Evolutionary conservation across 225 moss, liverwort and hornwort genomes (phyloP).

Genomic region (Pseudisothecium myosuroides): DNA sequence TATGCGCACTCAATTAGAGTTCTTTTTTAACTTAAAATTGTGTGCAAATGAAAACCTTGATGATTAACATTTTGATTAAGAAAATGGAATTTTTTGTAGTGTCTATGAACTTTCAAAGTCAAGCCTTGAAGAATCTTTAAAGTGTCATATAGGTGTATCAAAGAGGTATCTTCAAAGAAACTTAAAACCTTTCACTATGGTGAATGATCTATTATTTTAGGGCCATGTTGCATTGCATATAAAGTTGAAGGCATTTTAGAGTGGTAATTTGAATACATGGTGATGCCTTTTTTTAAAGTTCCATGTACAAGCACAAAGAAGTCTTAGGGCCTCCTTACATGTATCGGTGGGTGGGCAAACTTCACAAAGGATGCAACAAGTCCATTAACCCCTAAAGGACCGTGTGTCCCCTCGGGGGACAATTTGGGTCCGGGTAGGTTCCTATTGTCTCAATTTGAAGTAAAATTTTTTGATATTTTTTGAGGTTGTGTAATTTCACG

Average conservation of each 20-base stretch:
- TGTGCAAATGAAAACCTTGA: not conserved
- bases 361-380: no score
- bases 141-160: not conserved
- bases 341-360: no score
- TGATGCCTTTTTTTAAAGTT: no score
- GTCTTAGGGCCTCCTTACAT: no score
- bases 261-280: not conserved
- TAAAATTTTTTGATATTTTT: no score
- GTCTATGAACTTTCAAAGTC: not conserved
- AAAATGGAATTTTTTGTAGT: not conserved
- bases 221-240: not conserved
- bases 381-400: no score
- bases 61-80: not conserved
- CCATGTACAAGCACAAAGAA: fast-evolving
- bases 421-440: no score
- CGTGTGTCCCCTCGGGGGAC: no score
- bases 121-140: not conserved
- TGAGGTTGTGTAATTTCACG: no score
- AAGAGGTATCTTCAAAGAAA: not conserved
- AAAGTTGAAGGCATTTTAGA: not conserved
- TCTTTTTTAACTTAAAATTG: not conserved
- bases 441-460: no score
- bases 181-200: not conserved
- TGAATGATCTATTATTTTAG: not conserved
- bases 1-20: not conserved